Percentiles rank a stretch among this genome's conserved stretches.
Conservation (phyloP, 495 filamentous ascomycete genomes). For the Neurospora africana region DNA sequence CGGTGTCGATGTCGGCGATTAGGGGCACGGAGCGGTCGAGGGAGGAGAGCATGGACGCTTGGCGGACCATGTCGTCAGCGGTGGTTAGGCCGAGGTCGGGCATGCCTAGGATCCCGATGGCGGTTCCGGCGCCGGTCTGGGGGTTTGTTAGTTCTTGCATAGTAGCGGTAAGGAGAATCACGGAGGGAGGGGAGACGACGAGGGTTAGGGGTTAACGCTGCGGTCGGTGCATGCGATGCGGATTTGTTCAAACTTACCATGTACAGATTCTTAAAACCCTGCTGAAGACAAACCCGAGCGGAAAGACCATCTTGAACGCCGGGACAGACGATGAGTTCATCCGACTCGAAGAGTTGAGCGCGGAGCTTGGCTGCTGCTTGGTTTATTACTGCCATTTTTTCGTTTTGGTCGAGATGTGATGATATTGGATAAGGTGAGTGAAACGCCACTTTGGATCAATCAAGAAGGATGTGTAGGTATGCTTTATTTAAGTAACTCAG, state of each 20-base stretch:
- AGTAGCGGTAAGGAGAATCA: too few relatives aligned
- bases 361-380: slow-evolving; percentile 30
- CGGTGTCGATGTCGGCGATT: slow-evolving; percentile 64
- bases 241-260: slow-evolving; percentile 54
- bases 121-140: slow-evolving; percentile 57
- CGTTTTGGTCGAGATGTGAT: background rate
- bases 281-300: slow-evolving; percentile 49
- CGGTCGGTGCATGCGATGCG: too few relatives aligned
- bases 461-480: background rate
- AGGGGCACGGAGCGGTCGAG: slow-evolving; percentile 46
- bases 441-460: background rate
- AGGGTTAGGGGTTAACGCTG: too few relatives aligned
- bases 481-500: background rate
- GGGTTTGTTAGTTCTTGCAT: background rate
- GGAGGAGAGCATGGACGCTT: slow-evolving; percentile 56
- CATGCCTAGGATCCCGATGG: slow-evolving; percentile 50
- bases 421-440: background rate
- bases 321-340: slow-evolving; percentile 46
- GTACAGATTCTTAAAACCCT: slow-evolving; percentile 55
- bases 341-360: slow-evolving; percentile 23
- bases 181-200: too few relatives aligned
- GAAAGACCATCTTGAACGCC: slow-evolving; percentile 65
- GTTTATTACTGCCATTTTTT: slow-evolving; percentile 4
- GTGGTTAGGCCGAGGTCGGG: slow-evolving; percentile 56
- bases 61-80: slow-evolving; percentile 53